Evolutionary conservation across 805 yeast genomes (phyloP).

Genomic region (Cyberlindnera maclurae): DNA sequence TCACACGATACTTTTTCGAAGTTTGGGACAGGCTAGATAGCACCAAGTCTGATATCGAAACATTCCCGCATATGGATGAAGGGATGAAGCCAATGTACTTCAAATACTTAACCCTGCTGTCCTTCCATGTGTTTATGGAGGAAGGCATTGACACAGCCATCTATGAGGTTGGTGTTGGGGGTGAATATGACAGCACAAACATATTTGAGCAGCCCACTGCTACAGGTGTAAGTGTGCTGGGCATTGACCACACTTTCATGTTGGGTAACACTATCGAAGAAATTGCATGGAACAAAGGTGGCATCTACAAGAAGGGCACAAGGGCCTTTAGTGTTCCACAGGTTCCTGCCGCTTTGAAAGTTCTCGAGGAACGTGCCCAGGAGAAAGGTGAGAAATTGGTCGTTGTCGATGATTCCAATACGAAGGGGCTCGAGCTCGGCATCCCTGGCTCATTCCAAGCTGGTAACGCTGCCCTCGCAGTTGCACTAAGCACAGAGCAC

Average conservation of each 20-base stretch:
- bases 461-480: slow-evolving; percentile 83
- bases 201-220: slow-evolving; percentile 72
- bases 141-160: slow-evolving; percentile 93
- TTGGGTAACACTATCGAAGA: slow-evolving; percentile 82
- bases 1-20: slow-evolving; percentile 87
- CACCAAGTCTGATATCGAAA: slow-evolving; percentile 44
- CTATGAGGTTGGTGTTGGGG: slow-evolving; percentile 98
- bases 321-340: slow-evolving; percentile 63
- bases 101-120: slow-evolving; percentile 79
- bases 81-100: slow-evolving; percentile 87
- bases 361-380: slow-evolving; percentile 56
- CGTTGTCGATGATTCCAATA: slow-evolving; percentile 39
- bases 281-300: slow-evolving; percentile 95
- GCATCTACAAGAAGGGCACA: slow-evolving; percentile 68
- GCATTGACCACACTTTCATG: slow-evolving; percentile 79
- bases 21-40: slow-evolving; percentile 77
- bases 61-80: slow-evolving; percentile 68
- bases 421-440: slow-evolving; percentile 42
- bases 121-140: slow-evolving; percentile 82
- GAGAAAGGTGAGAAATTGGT: slow-evolving; percentile 51
- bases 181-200: slow-evolving; percentile 95
- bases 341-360: slow-evolving; percentile 49
- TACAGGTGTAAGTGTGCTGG: slow-evolving; percentile 80
- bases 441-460: slow-evolving; percentile 80
- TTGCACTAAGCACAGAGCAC: slow-evolving; percentile 58